Evolutionary conservation across 129 eudicot species (phyloP), one percentile per base, ranked within the genome.

Genomic region (Artemisia argyi): DNA sequence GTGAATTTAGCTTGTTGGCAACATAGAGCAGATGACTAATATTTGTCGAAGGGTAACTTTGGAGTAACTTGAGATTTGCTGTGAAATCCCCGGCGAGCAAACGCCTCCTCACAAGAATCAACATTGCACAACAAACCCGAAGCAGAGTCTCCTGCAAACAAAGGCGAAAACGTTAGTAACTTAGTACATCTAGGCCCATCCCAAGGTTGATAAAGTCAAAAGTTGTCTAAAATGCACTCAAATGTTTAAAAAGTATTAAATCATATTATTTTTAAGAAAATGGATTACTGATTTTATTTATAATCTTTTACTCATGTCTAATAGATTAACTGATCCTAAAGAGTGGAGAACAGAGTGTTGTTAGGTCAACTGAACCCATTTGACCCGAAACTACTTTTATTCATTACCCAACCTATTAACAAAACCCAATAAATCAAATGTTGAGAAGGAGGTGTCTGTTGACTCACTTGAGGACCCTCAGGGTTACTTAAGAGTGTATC

Each of bases 51-150:
- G 91, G 91, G 57, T 80, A 86, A 51, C 83, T 78, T 69, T 86
- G 91, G 50, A 86, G 79, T 47, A 86, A 82, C 70, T 83, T 73
- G 13, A 86, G 71, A 72, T 86, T 86, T 49, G 79, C 86, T 50
- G 82, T 73, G 65, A 83, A 86, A 72, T 86, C 88, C 1, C 91
- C 91, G 0, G 80, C 81, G 18, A 83, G 65, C 55, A 86, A 54
- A 53, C 82, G 81, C 70, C 75, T 86, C 66, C 85, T 78, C 50
- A 78, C 74, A 24, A 81, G 79, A 28, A 86, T 63, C 67, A 86
- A 71, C 91, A 83, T 86, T 63, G 88, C 88, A 73, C 91, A 86
- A 24, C 91, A 86, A 32, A 86, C 73, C 71, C 88, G 78, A 14
- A 80, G 76, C 59, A 86, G 71, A 46, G 81, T 83, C 10, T 84